A percentile compares a stretch with the other conserved stretches of the same genome.
Evolutionary conservation across 176 grass and related monocot species (phyloP).

Genomic region (Eleusine coracana): DNA sequence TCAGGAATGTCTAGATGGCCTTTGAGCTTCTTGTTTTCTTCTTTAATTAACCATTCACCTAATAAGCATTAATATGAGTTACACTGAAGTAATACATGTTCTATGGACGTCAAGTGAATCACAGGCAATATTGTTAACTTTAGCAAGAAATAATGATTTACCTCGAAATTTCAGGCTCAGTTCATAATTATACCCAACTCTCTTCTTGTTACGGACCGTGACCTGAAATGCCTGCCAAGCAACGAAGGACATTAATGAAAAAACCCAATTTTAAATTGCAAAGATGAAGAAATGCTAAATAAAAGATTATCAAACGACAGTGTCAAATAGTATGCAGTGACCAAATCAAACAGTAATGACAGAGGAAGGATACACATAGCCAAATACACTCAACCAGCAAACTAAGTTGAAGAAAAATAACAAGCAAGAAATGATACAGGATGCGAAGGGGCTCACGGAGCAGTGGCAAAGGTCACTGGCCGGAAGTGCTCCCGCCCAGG

Average conservation of each 20-base stretch:
- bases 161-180: conserved; percentile 83
- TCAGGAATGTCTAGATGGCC: conserved; percentile 89
- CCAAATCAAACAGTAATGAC: background rate
- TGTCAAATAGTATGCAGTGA: background rate
- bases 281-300: background rate
- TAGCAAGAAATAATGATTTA: conserved; percentile 31
- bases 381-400: background rate
- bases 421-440: background rate
- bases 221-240: conserved; percentile 75
- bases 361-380: background rate
- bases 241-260: background rate
- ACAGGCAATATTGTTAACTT: background rate
- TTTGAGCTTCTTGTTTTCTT: conserved; percentile 69
- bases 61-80: background rate
- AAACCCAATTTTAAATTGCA: background rate
- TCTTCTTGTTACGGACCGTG: conserved; percentile 92
- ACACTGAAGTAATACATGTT: background rate
- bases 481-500: no score
- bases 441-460: no score
- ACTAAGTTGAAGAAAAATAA: background rate
- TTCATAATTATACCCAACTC: conserved; percentile 94
- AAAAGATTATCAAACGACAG: background rate
- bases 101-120: background rate
- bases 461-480: no score
- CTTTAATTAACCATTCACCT: conserved; percentile 89